Conservation (phyloP, 371 early-diverging fungal species). For the Dichotomocladium elegans region DNA sequence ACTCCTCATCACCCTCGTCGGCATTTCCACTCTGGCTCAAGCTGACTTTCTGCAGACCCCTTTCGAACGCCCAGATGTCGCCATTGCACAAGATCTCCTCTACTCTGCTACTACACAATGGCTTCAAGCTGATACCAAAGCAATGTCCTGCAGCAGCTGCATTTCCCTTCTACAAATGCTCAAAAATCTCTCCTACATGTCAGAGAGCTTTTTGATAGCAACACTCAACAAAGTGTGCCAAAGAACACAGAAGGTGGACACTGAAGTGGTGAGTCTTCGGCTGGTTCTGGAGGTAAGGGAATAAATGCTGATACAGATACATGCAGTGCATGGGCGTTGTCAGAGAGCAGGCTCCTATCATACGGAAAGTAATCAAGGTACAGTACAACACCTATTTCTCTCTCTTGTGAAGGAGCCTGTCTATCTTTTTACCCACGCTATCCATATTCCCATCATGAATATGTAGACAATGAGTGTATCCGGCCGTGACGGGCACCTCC, state of each 20-base stretch:
- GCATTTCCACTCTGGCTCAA: too few species aligned
- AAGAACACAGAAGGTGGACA: conserved; percentile 24
- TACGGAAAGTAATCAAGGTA: conserved; percentile 40
- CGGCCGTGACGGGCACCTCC: conserved; percentile 41
- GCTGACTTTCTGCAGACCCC: conserved; percentile 5
- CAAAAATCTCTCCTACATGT: conserved; percentile 33
- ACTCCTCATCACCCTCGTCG: too few species aligned
- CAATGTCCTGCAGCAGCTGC: conserved; percentile 31
- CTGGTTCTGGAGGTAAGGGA: neutral
- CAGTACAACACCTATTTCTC: too few species aligned
- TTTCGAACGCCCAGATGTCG: neutral
- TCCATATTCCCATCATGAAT: neutral
- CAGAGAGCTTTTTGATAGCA: conserved; percentile 25
- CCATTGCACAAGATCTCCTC: conserved; percentile 6
- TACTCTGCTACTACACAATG: conserved; percentile 12
- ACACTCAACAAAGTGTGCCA: conserved; percentile 30
- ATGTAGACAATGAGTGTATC: conserved; percentile 44
- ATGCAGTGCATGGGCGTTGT: conserved; percentile 46
- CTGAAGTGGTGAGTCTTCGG: conserved; percentile 30
- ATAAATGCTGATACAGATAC: neutral
- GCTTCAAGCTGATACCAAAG: conserved; percentile 17
- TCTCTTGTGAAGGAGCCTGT: too few species aligned
- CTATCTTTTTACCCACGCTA: too few species aligned
- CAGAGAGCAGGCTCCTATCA: conserved; percentile 43
- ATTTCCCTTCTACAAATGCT: conserved; percentile 29